Evolutionary conservation across 345 rosid genomes (phyloP).

Genomic region (Gossypium arboreum): DNA sequence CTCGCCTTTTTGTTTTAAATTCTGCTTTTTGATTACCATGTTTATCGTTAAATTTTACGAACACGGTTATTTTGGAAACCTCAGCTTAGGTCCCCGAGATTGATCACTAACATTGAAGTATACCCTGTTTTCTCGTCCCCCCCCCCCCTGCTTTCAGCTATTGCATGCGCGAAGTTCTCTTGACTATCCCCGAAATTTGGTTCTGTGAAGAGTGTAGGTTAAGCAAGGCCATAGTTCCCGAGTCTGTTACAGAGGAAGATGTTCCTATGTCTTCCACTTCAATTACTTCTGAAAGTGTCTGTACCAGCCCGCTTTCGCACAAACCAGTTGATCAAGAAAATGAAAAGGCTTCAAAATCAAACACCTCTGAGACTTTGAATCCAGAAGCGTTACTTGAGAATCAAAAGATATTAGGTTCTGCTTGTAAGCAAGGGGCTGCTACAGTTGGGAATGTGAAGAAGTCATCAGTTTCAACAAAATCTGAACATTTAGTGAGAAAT

Average conservation of each 20-base stretch:
- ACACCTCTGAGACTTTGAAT: neutral
- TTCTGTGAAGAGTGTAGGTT: constrained; percentile 6
- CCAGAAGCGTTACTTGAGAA: neutral
- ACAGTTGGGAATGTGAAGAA: neutral
- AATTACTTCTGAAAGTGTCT: neutral
- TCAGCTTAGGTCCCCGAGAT: neutral
- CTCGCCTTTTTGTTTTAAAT: neutral
- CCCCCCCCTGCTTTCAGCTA: neutral
- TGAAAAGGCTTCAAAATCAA: neutral
- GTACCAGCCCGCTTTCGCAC: neutral
- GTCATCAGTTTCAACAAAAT: neutral
- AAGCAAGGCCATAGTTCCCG: neutral
- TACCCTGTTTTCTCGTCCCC: neutral
- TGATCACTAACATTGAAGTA: neutral
- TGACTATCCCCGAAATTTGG: constrained; percentile 13
- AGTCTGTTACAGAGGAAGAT: neutral
- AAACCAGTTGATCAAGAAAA: neutral
- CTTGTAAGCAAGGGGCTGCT: neutral
- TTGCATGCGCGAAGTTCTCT: neutral
- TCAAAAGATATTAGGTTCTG: neutral
- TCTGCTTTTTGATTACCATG: neutral
- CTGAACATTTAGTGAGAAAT: neutral
- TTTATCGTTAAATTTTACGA: neutral
- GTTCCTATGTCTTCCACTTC: neutral
- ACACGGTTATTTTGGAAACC: neutral